phyloP scores from a whole-genome alignment of 352 stramenopile genomes.

The Phytopythium kandeliae region DNA sequence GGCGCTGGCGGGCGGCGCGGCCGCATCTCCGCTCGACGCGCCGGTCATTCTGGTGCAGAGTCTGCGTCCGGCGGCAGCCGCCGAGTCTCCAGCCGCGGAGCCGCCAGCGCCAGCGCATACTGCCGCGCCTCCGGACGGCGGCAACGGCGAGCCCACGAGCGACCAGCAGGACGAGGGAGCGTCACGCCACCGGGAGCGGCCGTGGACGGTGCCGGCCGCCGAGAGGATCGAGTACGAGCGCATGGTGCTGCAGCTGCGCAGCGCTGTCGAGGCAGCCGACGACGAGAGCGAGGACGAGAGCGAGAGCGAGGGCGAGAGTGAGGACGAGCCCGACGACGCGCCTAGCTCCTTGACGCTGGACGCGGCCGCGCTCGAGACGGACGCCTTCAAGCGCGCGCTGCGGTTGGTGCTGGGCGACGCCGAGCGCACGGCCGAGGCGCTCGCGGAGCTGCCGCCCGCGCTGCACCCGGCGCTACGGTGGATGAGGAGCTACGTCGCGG shows the following conservation, averaged over 20 bases:
- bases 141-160: too few relatives aligned
- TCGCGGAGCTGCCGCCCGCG: constrained; percentile 1
- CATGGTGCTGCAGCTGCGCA: constrained; percentile 72
- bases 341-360: constrained; percentile 5
- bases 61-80: too few relatives aligned
- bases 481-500: constrained; percentile 15
- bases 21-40: constrained; percentile 41
- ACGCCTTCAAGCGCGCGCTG: constrained; percentile 33
- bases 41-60: constrained; percentile 71
- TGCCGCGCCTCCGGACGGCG: too few relatives aligned
- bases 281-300: constrained; percentile 28
- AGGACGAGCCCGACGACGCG: constrained; percentile 12
- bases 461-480: constrained; percentile 10
- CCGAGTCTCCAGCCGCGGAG: too few relatives aligned
- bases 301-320: constrained; percentile 6
- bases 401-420: constrained; percentile 8
- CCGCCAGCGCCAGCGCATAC: too few relatives aligned
- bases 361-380: constrained; percentile 28
- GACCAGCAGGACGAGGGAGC: too few relatives aligned
- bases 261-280: constrained; percentile 38
- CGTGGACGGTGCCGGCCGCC: constrained; percentile 9
- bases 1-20: constrained; percentile 10
- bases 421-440: neutral
- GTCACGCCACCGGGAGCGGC: too few relatives aligned
- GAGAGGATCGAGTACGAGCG: constrained; percentile 65